phyloP scores from a whole-genome alignment of 768 basidiomycete species.

The Rhodotorula diobovata region DNA sequence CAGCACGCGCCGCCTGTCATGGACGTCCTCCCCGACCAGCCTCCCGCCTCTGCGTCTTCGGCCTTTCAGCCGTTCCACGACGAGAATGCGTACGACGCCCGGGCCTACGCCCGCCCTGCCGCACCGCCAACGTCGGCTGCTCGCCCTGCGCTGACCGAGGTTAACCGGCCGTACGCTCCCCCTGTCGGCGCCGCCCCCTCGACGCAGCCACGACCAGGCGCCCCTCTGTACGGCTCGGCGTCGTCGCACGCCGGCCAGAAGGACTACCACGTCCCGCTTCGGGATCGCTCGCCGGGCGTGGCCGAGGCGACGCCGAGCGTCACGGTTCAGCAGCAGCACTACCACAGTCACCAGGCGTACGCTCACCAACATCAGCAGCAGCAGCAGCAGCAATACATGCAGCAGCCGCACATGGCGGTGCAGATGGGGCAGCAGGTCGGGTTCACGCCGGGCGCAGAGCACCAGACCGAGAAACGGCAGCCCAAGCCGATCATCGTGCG shows the following conservation, averaged over 20 bases:
- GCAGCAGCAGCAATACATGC: constrained; percentile 7
- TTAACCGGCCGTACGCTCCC: constrained; percentile 15
- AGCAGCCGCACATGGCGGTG: not conserved
- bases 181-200: not conserved
- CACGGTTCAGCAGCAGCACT: constrained; percentile 33
- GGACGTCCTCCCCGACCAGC: not conserved
- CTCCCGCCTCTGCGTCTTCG: not conserved
- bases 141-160: constrained; percentile 23
- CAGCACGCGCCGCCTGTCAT: not conserved
- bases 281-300: constrained; percentile 32
- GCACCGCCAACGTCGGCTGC: not conserved
- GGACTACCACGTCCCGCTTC: constrained; percentile 28
- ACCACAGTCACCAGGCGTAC: constrained; percentile 14
- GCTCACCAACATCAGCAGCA: constrained; percentile 20
- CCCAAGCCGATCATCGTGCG: constrained; percentile 22
- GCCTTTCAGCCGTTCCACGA: constrained; percentile 23
- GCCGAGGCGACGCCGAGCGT: constrained; percentile 34
- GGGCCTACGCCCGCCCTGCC: not conserved
- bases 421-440: constrained; percentile 13
- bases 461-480: constrained; percentile 10
- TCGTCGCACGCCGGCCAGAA: not conserved
- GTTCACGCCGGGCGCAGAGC: constrained; percentile 9
- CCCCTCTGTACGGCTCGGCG: constrained; percentile 1
- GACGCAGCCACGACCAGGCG: not conserved
- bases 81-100: constrained; percentile 29